Conservation (phyloP, 345 rosid species). For the Heritiera fomes region DNA sequence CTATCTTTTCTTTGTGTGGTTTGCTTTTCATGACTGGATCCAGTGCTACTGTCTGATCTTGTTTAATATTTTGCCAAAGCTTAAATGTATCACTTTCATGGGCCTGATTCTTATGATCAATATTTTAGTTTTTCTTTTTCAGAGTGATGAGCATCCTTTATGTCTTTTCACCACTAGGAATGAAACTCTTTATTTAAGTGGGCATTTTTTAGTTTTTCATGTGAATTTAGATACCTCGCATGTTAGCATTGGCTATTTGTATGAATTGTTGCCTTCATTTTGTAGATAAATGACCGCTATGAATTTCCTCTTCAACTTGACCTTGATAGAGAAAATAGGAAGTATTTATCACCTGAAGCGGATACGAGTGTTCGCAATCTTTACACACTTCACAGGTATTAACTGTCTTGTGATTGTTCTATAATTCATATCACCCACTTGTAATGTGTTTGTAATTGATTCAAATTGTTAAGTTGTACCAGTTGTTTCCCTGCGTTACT, state of each 20-base stretch:
- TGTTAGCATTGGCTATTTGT: conserved; percentile 11
- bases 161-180: conserved; percentile 1
- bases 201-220: not conserved
- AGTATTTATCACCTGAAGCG: conserved; percentile 62
- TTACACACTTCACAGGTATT: conserved; percentile 64
- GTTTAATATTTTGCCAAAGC: not conserved
- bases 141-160: not conserved
- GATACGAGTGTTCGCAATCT: conserved; percentile 60
- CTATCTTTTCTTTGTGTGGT: not conserved
- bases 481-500: not conserved
- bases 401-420: not conserved
- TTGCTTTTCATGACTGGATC: not conserved
- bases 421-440: not conserved
- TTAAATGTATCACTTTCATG: not conserved
- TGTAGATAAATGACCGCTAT: conserved; percentile 65
- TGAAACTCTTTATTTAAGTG: conserved; percentile 1
- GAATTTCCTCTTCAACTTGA: conserved; percentile 69
- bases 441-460: not conserved
- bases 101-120: not conserved
- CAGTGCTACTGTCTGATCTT: not conserved
- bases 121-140: not conserved
- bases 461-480: not conserved
- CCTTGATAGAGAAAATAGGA: conserved; percentile 60
- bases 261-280: conserved; percentile 9
- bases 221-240: not conserved